Conservation (phyloP, 257 asterid genomes). For the Parsonsia alboflavescens region DNA sequence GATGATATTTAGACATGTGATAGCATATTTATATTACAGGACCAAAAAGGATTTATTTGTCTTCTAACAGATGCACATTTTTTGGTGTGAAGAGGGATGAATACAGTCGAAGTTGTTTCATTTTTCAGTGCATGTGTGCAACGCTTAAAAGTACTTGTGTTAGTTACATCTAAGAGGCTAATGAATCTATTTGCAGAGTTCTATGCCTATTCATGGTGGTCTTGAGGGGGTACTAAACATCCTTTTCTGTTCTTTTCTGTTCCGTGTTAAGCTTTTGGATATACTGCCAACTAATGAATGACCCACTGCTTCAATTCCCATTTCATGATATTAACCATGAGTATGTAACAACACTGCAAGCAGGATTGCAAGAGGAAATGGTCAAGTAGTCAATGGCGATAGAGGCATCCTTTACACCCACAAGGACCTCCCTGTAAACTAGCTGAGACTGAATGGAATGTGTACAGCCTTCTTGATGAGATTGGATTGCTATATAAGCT, state of each 20-base stretch:
- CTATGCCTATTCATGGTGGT: not conserved
- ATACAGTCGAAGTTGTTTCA: not conserved
- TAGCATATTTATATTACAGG: not conserved
- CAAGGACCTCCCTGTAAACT: constrained; percentile 31
- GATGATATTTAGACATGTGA: not conserved
- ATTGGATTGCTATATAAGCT: constrained; percentile 5
- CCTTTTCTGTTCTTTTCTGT: not conserved
- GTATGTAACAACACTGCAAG: not conserved
- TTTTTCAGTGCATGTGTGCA: not conserved
- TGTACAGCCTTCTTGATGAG: not conserved
- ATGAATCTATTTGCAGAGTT: not conserved
- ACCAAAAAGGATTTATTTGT: not conserved
- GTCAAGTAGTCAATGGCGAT: constrained; percentile 50
- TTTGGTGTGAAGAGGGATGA: not conserved
- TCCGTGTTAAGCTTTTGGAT: not conserved
- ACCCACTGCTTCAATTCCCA: not conserved
- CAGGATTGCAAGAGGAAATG: constrained; percentile 52
- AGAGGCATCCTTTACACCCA: constrained; percentile 42
- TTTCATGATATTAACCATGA: not conserved
- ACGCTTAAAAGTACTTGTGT: not conserved
- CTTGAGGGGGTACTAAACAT: not conserved
- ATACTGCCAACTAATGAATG: not conserved
- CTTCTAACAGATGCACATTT: not conserved
- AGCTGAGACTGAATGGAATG: not conserved
- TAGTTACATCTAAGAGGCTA: not conserved